phyloP scores from a whole-genome alignment of 805 yeast species.

The Cyberlindnera lachancei region DNA sequence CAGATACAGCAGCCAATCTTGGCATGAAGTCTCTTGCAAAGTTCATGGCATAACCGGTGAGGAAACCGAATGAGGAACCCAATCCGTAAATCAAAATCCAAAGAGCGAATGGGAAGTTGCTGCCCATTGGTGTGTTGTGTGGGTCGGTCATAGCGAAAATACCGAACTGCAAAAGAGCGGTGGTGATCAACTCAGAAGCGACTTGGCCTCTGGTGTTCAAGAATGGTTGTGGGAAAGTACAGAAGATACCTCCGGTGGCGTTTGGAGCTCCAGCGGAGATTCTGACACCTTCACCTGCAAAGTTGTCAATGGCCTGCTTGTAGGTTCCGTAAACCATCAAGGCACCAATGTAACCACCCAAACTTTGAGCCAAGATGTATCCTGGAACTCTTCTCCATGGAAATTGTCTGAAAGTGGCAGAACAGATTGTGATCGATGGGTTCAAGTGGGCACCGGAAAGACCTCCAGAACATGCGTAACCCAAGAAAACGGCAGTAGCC shows the following conservation, averaged over 20 bases:
- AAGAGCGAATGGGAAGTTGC: conserved; percentile 39
- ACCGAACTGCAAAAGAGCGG: conserved; percentile 38
- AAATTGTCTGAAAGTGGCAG: conserved; percentile 43
- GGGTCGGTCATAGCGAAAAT: conserved; percentile 47
- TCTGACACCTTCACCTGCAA: conserved; percentile 25
- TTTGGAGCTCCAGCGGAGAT: conserved; percentile 22
- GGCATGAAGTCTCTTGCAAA: conserved; percentile 51
- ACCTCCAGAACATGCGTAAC: conserved; percentile 45
- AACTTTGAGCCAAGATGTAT: conserved; percentile 38
- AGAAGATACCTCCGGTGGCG: conserved; percentile 37
- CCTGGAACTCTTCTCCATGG: conserved; percentile 40
- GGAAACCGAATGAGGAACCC: conserved; percentile 42
- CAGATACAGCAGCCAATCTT: conserved; percentile 38
- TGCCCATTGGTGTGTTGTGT: conserved; percentile 38
- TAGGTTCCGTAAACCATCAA: conserved; percentile 38
- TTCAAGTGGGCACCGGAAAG: conserved; percentile 53
- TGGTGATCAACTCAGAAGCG: conserved; percentile 38
- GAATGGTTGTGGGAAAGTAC: conserved; percentile 36
- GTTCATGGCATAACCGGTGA: conserved; percentile 50
- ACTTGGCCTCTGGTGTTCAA: conserved; percentile 37
- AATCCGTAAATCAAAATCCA: conserved; percentile 37
- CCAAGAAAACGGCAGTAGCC: conserved; percentile 49
- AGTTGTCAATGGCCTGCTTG: conserved; percentile 30
- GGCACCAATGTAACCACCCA: conserved; percentile 44
- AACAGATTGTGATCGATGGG: conserved; percentile 43